These are phyloP conservation scores for Phytophthora lateralis DNA, from an alignment of 352 stramenopile species.

Conservation along the genomic window DNA sequence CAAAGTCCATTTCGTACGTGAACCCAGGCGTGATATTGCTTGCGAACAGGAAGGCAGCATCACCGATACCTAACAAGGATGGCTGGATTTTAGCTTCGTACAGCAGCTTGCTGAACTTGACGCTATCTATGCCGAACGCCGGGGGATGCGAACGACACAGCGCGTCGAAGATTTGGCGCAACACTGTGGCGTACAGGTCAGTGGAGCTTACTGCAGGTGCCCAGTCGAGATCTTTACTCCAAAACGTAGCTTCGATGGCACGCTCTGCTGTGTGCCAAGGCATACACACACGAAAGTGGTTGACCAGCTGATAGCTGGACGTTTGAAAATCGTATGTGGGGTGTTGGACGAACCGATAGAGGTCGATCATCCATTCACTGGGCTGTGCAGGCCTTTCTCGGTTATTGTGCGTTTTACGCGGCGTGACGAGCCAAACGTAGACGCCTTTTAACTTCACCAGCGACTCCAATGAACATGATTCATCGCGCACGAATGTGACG, in stretches of 20 bases:
- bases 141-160: constrained; percentile 61
- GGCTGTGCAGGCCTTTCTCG: constrained; percentile 8
- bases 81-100: constrained; percentile 67
- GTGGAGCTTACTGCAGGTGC: constrained; percentile 24
- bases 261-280: constrained; percentile 35
- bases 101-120: constrained; percentile 83
- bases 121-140: constrained; percentile 54
- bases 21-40: constrained; percentile 43
- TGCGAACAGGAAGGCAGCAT: constrained; percentile 69
- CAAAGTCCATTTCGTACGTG: constrained; percentile 64
- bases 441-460: constrained; percentile 34
- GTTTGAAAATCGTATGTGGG: constrained; percentile 49
- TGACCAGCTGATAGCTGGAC: constrained; percentile 5
- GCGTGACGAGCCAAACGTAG: constrained; percentile 51
- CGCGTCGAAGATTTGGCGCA: constrained; percentile 50
- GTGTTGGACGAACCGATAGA: constrained; percentile 59
- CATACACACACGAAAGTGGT: constrained; percentile 52
- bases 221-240: constrained; percentile 71
- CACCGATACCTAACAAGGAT: constrained; percentile 51
- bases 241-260: constrained; percentile 52
- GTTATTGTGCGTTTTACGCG: constrained; percentile 1
- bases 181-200: constrained; percentile 38
- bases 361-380: constrained; percentile 56
- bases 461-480: constrained; percentile 36
- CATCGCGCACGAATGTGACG: constrained; percentile 50